Conservation (phyloP, 345 rosid genomes). For the Crucihimalaya himalaica region DNA sequence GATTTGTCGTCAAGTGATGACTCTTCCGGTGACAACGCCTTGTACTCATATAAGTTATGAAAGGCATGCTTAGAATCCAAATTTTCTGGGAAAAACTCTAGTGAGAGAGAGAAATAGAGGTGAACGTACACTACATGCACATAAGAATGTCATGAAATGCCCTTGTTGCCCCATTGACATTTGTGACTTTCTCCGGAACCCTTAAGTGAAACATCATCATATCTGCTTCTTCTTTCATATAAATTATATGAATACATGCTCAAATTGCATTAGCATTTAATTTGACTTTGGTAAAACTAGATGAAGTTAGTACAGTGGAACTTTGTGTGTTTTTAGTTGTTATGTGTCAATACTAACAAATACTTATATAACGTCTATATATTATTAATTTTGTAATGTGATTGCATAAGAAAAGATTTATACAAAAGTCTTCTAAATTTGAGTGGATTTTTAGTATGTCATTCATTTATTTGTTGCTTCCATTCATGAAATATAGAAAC, state of each 20-base stretch:
- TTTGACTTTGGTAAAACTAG: neutral
- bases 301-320: neutral
- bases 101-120: too few species aligned
- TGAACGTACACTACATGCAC: too few species aligned
- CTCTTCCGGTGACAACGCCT: too few species aligned
- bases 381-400: neutral
- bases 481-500: neutral
- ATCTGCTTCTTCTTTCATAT: neutral
- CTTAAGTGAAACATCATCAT: conserved; percentile 41
- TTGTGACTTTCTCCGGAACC: conserved; percentile 62
- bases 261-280: neutral
- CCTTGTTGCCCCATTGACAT: conserved; percentile 70
- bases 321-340: neutral
- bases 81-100: too few species aligned
- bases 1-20: too few species aligned
- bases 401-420: neutral
- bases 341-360: too few species aligned
- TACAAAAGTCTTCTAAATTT: neutral
- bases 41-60: too few species aligned
- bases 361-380: too few species aligned
- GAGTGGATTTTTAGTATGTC: neutral
- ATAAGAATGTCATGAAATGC: conserved; percentile 64
- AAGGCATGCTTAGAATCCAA: too few species aligned
- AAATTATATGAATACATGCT: neutral
- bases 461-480: neutral